Conservation (phyloP, 2,329 filamentous ascomycete genomes). For the Gnomoniopsis sp. region DNA sequence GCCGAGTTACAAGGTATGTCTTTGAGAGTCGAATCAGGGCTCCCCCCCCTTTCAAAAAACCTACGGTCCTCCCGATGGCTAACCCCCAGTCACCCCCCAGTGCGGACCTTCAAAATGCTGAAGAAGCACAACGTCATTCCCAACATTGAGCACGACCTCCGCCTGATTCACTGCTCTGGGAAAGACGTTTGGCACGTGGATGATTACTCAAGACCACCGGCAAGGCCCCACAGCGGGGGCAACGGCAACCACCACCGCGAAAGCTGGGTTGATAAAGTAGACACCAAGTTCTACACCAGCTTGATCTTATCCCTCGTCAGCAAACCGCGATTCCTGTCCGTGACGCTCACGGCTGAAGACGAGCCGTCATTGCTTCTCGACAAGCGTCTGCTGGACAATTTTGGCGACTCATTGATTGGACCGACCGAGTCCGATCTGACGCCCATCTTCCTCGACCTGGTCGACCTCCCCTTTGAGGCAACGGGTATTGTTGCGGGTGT, state of each 20-base stretch:
- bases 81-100: conserved; percentile 20
- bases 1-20: conserved; percentile 64
- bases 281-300: conserved; percentile 61
- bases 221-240: conserved; percentile 33
- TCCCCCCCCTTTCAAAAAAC: too few relatives aligned
- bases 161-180: conserved; percentile 80
- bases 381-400: conserved; percentile 60
- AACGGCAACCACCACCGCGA: conserved; percentile 33
- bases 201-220: conserved; percentile 31
- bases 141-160: conserved; percentile 63
- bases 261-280: conserved; percentile 56
- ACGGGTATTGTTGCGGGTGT: conserved; percentile 96
- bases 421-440: conserved; percentile 69
- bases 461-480: conserved; percentile 76
- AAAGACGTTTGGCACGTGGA: conserved; percentile 40
- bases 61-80: too few relatives aligned
- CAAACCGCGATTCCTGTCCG: conserved; percentile 68
- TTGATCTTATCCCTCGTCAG: conserved; percentile 58
- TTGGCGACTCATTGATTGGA: conserved; percentile 73
- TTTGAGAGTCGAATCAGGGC: background rate
- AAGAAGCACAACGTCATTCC: conserved; percentile 73
- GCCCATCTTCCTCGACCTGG: conserved; percentile 85
- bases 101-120: conserved; percentile 80
- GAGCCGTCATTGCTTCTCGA: conserved; percentile 72
- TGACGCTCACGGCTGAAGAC: conserved; percentile 70